These are phyloP conservation scores for Stagonosporopsis vannaccii DNA, from an alignment of 2,329 filamentous ascomycete genomes.

Conservation along the genomic window DNA sequence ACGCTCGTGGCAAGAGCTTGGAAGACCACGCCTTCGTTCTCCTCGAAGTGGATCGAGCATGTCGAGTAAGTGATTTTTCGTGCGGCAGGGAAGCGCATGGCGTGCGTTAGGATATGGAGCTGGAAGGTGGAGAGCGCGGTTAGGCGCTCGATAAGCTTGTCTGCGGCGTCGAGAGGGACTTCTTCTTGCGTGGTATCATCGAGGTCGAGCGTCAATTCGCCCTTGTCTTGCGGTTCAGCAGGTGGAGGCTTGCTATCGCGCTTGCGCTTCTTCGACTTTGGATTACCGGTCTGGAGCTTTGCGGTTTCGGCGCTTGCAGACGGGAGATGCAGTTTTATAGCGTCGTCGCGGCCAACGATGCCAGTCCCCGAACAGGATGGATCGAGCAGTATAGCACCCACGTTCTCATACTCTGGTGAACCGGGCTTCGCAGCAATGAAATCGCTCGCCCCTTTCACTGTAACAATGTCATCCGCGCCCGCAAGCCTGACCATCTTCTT, in stretches of 20 bases:
- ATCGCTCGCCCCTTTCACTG: constrained; percentile 76
- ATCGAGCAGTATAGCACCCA: constrained; percentile 85
- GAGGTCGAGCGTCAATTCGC: constrained; percentile 30
- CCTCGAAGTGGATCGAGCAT: constrained; percentile 84
- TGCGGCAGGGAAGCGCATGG: constrained; percentile 75
- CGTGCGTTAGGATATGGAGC: constrained; percentile 80
- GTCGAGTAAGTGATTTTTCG: constrained; percentile 87
- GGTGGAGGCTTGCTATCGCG: constrained; percentile 22
- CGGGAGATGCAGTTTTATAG: constrained; percentile 66
- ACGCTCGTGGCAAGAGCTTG: constrained; percentile 72
- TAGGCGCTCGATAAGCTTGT: constrained; percentile 62
- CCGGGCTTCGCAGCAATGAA: constrained; percentile 78
- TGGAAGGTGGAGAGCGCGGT: constrained; percentile 82
- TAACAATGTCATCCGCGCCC: constrained; percentile 71
- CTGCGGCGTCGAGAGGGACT: constrained; percentile 38
- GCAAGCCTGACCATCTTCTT: constrained; percentile 84
- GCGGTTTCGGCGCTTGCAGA: neutral
- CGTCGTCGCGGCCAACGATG: constrained; percentile 90
- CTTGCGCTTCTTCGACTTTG: constrained; percentile 46
- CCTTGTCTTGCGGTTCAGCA: neutral
- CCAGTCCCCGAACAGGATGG: constrained; percentile 96
- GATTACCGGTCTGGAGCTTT: constrained; percentile 4
- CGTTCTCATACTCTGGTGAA: constrained; percentile 67
- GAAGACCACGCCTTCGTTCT: constrained; percentile 87
- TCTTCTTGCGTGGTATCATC: constrained; percentile 50